Percentiles rank a stretch among this genome's conserved stretches.
These are phyloP conservation scores for Chlorella variabilis DNA, from an alignment of 163 green algal genomes.

Conservation along the genomic window DNA sequence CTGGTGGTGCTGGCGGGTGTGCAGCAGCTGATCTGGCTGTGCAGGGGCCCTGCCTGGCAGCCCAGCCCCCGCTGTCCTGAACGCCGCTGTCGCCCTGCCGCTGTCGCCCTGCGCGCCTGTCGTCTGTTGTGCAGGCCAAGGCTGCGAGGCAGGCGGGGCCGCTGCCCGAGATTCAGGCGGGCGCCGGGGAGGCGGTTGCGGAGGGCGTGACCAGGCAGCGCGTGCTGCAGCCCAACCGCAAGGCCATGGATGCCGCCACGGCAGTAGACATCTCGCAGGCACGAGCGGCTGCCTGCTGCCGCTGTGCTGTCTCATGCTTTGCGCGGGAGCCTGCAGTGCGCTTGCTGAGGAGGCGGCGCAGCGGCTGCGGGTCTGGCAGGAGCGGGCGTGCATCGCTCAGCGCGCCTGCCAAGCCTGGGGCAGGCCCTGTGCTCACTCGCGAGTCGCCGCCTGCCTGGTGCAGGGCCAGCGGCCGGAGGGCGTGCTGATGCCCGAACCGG, in stretches of 20 bases:
- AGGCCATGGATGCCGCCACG: slow-evolving; percentile 36
- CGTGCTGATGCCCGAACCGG: slow-evolving; percentile 15
- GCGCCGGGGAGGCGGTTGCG: slow-evolving; percentile 28
- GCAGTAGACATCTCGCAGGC: slow-evolving; percentile 62
- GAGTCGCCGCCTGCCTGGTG: no score
- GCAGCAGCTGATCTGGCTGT: background rate
- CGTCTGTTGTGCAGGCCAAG: slow-evolving; percentile 11
- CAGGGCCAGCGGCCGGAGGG: slow-evolving; percentile 16
- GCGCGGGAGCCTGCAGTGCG: no score
- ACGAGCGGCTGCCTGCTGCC: background rate
- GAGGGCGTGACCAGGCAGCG: slow-evolving; percentile 51
- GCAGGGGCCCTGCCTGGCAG: no score
- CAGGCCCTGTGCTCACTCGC: no score
- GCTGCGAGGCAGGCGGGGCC: slow-evolving; percentile 4
- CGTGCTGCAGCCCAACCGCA: slow-evolving; percentile 49
- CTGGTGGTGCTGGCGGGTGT: background rate
- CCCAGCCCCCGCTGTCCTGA: no score
- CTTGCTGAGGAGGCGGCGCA: no score
- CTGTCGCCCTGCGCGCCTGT: background rate
- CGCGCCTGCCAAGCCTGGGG: no score
- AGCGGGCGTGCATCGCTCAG: no score
- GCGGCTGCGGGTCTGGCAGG: no score
- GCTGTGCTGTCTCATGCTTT: background rate
- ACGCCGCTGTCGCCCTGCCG: background rate
- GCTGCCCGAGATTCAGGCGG: slow-evolving; percentile 48